Evolutionary conservation across 2,329 filamentous ascomycete species (phyloP), one percentile per base, ranked within the genome.

Genomic region (Colletotrichum navitas): DNA sequence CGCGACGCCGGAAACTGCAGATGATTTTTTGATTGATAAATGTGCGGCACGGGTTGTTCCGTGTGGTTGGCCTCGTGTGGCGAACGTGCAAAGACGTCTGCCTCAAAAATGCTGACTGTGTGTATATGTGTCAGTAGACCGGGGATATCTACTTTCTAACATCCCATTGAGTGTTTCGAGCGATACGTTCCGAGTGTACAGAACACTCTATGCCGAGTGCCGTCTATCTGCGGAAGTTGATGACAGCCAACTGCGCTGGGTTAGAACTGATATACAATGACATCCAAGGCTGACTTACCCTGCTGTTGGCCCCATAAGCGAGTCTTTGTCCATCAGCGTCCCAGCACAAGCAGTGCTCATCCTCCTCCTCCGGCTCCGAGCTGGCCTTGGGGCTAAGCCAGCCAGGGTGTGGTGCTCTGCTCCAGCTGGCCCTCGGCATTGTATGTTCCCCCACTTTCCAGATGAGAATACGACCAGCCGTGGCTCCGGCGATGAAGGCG

Each of bases 371-470:
- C 0, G 82, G 77, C 32, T 87, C 86, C 8, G 84, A 82, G 45
- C 83, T 85, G 56, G 83, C 83, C 75, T 85, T 87, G 26, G 89
- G 89, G 71, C 86, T 91, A 41, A 87, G 81, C 87, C 88, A 90
- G 5, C 88, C 89, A 0, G 84, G 81, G 74, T 90, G 87, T 12
- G 85, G 81, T 34, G 83, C 81, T 72, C 87, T 81, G 71, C 83
- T 87, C 89, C 90, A 92, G 76, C 84, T 88, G 21, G 90, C 90
- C 56, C 88, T 84, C 5, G 90, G 90, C 56, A 90, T 83, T 34
- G 83, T 81, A 56, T 86, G 83, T 63, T 89, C 89, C 71, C 87
- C 88, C 16, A 91, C 86, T 76, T 90, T 91, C 89, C 90, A 92
- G 56, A 92, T 90, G 49, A 91, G 80, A 18, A 91, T 87, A 68